Evolutionary conservation across 495 filamentous ascomycete genomes (phyloP), one percentile per base, ranked within the genome.

Genomic region (Cryomyces antarcticus): DNA sequence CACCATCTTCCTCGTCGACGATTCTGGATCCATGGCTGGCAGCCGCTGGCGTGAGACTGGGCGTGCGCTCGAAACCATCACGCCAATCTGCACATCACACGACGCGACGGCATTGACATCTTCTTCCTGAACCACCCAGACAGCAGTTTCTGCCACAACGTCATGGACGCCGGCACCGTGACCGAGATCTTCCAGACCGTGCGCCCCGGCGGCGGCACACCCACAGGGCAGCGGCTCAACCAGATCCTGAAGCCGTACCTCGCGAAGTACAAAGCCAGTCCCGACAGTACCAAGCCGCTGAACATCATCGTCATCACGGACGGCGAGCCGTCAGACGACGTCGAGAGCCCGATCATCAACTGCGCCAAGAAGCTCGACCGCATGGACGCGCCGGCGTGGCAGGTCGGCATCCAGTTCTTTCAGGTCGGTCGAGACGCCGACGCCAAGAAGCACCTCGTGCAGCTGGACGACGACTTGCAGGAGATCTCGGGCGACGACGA

Each of bases 301-400:
- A 96, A 97, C 55, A 75, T 97, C 57, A 92, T 97, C 53, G 75
- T 86, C 37, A 78, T 97, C 38, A 97, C 89, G 0, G 89, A 97
- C 57, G 89, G 89, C 5, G 78, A 67, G 40, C 78, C 92, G 2
- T 77, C 70, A 3, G 92, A 96, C 50, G 82, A 88, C 49, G 69
- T 80, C 7, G 82, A 92, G 59, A 65, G 62, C 38, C 66, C 80
- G 7, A 77, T 97, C 45, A 62, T 81, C 7, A 52, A 57, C 6
- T 66, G 70, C 0, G 89, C 86, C 0, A 64, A 70, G 57, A 71
- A 70, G 47, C 64, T 97, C 24, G 88, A 95, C 55, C 60, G 56
- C 12, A 56, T 78, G 4, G 67, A 76, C 31, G 87, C 86, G 0
- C 73, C 78, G 30, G 69, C 83, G 27, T 81, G 82, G 68, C 89